Evolutionary conservation across 768 basidiomycete species (phyloP).

Genomic region (Piloderma croceum): DNA sequence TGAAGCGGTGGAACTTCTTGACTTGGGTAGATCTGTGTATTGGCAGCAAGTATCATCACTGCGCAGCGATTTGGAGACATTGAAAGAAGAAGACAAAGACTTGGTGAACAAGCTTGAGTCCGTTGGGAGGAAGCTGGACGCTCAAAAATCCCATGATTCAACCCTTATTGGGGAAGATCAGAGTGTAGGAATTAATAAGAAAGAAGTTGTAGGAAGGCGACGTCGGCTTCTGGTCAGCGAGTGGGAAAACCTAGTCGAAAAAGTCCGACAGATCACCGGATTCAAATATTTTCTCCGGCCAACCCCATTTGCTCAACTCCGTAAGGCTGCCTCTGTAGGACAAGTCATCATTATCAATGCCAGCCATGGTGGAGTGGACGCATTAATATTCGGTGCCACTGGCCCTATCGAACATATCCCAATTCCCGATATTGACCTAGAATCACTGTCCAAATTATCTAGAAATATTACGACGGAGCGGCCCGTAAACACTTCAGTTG

Average conservation of each 20-base stretch:
- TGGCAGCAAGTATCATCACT: slow-evolving; percentile 8
- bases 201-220: too few species aligned
- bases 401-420: slow-evolving; percentile 6
- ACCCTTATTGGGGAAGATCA: too few species aligned
- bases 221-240: slow-evolving; percentile 8
- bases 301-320: slow-evolving; percentile 8
- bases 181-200: too few species aligned
- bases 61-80: slow-evolving; percentile 10
- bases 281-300: slow-evolving; percentile 16
- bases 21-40: too few species aligned
- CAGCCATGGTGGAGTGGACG: slow-evolving; percentile 11
- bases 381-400: slow-evolving; percentile 8
- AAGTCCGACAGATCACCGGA: slow-evolving; percentile 7
- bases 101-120: slow-evolving; percentile 7
- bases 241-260: too few species aligned
- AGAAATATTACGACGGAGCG: too few species aligned
- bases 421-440: too few species aligned
- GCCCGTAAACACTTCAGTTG: too few species aligned
- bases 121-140: too few species aligned
- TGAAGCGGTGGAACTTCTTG: too few species aligned
- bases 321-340: slow-evolving; percentile 10
- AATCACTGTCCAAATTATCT: too few species aligned
- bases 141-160: too few species aligned
- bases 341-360: slow-evolving; percentile 18
- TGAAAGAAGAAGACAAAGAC: slow-evolving; percentile 1